Base-by-base conservation (phyloP, 208 protist species). In the Angomonas desouzai region DNA sequence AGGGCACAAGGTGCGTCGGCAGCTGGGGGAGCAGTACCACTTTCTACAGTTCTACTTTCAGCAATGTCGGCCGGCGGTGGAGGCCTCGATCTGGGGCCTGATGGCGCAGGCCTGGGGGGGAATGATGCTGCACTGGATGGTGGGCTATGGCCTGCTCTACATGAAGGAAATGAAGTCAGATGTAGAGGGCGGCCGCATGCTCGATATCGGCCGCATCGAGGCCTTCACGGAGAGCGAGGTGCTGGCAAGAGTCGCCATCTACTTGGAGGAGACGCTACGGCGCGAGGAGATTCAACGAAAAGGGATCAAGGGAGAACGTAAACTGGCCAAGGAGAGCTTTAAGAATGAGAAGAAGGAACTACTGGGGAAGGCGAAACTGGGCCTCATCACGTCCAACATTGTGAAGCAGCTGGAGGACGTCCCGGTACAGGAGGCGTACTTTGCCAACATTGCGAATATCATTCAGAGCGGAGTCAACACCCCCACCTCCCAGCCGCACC, bases 41-140 rank as follows among this genome's bases (percentile, higher is more conserved):
- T 79, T 83, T 33, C 33, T 48, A 13, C 62, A 76, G 18, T 78
- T 67, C 47, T 79, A 79, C 64, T 53, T 76, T 1, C 27, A 4
- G 0, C 72, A 72, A n/a, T 68, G 68, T 58, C 77, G 77, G 20
- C 77, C 77, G 6, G 77, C 77, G 4, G 77, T 83, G 48, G 77
- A 83, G 69, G 66, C 38, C 30, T 66, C 61, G 10, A 72, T 82
- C 51, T 66, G 63, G 59, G 61, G 51, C 28, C 68, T 66, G 36
- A 70, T 72, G 64, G 51, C 62, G 48, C 62, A 72, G 45, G 66
- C 73, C 30, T 76, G 62, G 59, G 68, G 49, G 23, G 63, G 60
- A 7, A 40, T 68, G 32, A 63, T 81, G 70, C 48, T 81, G 40
- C 76, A 76, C 47, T 70, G 64, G 59, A 38, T 72, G 25, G 70